Conservation (phyloP, 305 asterid genomes). For the Petunia hybrid region DNA sequence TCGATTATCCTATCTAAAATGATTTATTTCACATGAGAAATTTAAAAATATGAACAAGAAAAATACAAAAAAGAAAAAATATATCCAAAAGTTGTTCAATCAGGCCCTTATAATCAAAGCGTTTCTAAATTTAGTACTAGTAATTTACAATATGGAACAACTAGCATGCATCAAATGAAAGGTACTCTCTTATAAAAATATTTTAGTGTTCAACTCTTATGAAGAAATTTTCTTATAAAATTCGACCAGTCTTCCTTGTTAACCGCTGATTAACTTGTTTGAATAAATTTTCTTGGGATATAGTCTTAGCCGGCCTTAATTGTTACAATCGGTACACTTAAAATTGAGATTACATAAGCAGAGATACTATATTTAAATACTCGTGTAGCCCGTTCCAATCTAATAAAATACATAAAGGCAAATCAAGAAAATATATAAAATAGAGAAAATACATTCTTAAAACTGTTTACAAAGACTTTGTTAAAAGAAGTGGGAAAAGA, state of each 20-base stretch:
- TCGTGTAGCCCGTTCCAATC: neutral
- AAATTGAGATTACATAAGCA: neutral
- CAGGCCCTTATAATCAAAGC: no score
- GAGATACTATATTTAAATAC: neutral
- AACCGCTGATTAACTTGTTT: neutral
- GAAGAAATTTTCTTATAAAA: neutral
- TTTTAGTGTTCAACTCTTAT: neutral
- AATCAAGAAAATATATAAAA: neutral
- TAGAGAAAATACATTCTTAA: neutral
- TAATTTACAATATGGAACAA: neutral
- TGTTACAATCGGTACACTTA: neutral
- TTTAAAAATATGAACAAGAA: neutral
- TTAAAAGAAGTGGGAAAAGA: neutral
- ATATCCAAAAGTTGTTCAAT: neutral
- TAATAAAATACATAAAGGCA: neutral
- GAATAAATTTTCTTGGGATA: neutral
- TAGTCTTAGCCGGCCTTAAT: neutral
- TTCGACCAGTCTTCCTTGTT: neutral
- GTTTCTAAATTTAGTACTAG: no score
- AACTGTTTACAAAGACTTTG: neutral
- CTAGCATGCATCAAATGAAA: neutral
- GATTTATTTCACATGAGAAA: neutral
- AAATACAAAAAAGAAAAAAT: neutral
- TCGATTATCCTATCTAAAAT: neutral
- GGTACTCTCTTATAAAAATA: neutral